phyloP scores from a whole-genome alignment of 176 grass and related monocot genomes.

The Puya raimondii region DNA sequence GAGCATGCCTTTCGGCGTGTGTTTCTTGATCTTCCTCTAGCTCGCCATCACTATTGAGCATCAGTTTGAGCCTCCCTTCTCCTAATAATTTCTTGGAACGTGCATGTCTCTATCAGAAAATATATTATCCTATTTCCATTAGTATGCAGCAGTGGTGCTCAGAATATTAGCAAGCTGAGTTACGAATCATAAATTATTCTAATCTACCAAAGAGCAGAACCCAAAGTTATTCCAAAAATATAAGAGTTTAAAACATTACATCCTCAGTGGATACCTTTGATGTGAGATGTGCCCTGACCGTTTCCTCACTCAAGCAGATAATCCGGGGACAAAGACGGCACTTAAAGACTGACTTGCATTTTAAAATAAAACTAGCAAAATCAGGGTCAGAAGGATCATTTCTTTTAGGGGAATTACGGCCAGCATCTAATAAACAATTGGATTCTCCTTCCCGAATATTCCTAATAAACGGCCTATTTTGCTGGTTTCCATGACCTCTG shows the following conservation, averaged over 20 bases:
- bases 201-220: not conserved
- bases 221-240: not conserved
- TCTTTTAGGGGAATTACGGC: constrained; percentile 14
- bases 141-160: not conserved
- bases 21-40: constrained; percentile 90
- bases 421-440: constrained; percentile 17
- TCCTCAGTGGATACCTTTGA: constrained; percentile 57
- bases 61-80: constrained; percentile 81
- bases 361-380: constrained; percentile 58
- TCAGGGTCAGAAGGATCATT: constrained; percentile 33
- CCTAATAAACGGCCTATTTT: constrained; percentile 22
- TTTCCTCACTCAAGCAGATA: constrained; percentile 72
- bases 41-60: constrained; percentile 85
- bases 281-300: constrained; percentile 67
- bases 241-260: not conserved
- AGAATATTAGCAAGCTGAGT: not conserved
- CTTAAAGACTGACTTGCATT: constrained; percentile 79
- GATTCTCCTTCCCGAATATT: constrained; percentile 22
- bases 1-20: constrained; percentile 79
- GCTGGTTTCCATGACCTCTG: constrained; percentile 13
- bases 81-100: constrained; percentile 71
- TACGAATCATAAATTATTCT: not conserved
- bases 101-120: constrained; percentile 50
- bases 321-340: constrained; percentile 85
- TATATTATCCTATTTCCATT: not conserved